Percentiles rank a stretch among this genome's conserved stretches.
phyloP scores from a whole-genome alignment of 73 alveolate species.

The Blepharisma japonicum region DNA sequence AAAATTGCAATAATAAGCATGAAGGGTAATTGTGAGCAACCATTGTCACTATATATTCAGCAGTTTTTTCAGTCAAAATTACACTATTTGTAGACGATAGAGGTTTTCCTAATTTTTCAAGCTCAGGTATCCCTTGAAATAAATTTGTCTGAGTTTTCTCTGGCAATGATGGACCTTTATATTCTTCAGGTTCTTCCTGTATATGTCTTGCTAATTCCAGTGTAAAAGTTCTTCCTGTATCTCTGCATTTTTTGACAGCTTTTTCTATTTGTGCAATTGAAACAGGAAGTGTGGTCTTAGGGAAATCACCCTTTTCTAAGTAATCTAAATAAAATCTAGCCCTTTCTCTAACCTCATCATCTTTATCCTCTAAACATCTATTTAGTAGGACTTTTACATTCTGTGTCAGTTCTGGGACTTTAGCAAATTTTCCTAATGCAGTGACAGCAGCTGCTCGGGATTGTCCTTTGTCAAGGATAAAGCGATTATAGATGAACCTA shows the following conservation, averaged over 20 bases:
- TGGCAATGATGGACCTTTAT: conserved; percentile 1
- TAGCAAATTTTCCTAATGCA: conserved; percentile 82
- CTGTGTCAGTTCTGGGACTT: conserved; percentile 63
- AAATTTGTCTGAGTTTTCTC: neutral
- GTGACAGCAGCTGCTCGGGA: conserved; percentile 89
- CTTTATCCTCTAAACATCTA: conserved; percentile 77
- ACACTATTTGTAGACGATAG: neutral
- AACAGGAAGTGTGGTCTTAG: conserved; percentile 9
- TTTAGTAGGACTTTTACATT: conserved; percentile 58
- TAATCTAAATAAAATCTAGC: conserved; percentile 64
- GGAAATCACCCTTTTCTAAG: conserved; percentile 28
- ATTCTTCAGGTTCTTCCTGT: neutral
- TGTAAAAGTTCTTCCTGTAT: conserved; percentile 3
- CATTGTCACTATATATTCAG: neutral
- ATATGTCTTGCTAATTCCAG: neutral
- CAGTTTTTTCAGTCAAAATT: conserved; percentile 23
- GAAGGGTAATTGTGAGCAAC: neutral
- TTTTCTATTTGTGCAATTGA: conserved; percentile 7
- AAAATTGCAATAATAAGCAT: conserved; percentile 7
- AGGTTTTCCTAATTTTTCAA: conserved; percentile 21
- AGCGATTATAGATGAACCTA: conserved; percentile 85
- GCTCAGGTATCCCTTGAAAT: neutral
- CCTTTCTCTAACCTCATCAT: conserved; percentile 93
- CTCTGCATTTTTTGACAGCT: neutral
- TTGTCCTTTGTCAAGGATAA: conserved; percentile 77